Base-by-base conservation (phyloP, 176 grass and related monocot genomes). In the Eleusine indica region DNA sequence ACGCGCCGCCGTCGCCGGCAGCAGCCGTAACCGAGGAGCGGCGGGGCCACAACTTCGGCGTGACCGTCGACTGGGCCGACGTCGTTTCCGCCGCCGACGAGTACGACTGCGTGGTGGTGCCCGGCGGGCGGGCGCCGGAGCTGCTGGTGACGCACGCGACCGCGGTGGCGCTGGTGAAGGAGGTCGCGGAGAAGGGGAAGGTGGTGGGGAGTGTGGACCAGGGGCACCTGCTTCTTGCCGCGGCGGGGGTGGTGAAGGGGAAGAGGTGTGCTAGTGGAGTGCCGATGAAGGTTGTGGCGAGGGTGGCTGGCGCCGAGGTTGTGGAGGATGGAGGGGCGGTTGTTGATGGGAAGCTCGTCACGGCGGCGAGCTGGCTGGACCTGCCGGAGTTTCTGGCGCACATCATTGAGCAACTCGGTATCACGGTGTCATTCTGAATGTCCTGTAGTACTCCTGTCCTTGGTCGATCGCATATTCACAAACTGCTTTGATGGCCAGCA, bases 211-310 rank as follows among this genome's bases (percentile, higher is more conserved):
- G 78, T 48, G 67, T 90, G 40, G 76, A 77, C 56, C 78, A 86
- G 74, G 88, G 88, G 0, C 84, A 90, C 53, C 71, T 90, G 6
- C 32, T 86, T 19, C 84, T 90, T 69, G 88, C 88, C 7, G 29
- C 70, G 2, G 63, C 83, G 12, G 83, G 88, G 29, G 19, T 86
- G 64, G 65, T 90, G 18, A 15, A 37, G 64, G 83, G 83, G 14
- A 86, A 47, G 70, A 58, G 2, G 44, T 86, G 82, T 40, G 77
- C 71, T 0, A 78, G 71, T 29, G 72, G 88, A 1, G 74, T 82
- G 5, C 40, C 88, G 3, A 78, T 71, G 83, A 63, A 51, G 35
- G 83, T 81, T 4, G 11, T 89, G 35, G 35, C 77, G 14, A 71
- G 39, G 76, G 40, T 86, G 10, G 75, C 83, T 1, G 70, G 87